Base-by-base conservation (phyloP, 2,329 filamentous ascomycete species). In the Xylaria sp. region DNA sequence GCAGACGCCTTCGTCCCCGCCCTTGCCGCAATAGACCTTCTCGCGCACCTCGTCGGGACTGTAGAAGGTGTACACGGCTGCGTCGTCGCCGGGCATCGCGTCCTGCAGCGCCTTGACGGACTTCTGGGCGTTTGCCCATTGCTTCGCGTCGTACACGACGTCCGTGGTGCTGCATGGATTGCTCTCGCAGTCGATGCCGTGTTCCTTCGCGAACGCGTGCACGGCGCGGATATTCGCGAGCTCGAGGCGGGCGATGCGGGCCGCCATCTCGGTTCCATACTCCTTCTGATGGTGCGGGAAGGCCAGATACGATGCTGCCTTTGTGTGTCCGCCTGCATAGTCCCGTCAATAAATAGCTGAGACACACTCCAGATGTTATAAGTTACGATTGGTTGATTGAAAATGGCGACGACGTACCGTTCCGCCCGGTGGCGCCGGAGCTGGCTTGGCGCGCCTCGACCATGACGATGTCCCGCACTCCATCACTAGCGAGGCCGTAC, bases 371-470 rank as follows among this genome's bases (percentile, higher is more conserved):
- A 9, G 32, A n/a, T n/a, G n/a, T n/a, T 34, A 34, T 4, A 34
- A 34, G 32, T 34, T 34, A 9, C 4, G 32, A 34, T 34, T 34
- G 32, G 9, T 36, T 36, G 47, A 19, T 19, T 8, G 24, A 53
- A 32, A 32, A 47, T 2, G 17, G 24, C 30, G 48, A 11, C 3
- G 12, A 32, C 42, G 2, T 69, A 79, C 84, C 84, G 69, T 86
- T 86, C 72, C 89, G 82, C 14, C 89, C 89, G 0, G 89, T 91
- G 1, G 89, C 89, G 59, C 89, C 89, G 77, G 88, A 91, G 72
- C 88, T 90, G 6, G 88, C 86, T 75, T 90, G 86, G 67, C 89
- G 81, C 11, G 89, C 89, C 76, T 92, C 89, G 5, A 92, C 79
- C 82, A 91, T 85, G 2, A 91, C 82, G 3, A 91, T 80, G 57